Evolutionary conservation across 257 asterid species (phyloP), one percentile per base, ranked within the genome.

Genomic region (Nicotiana sylvestris): DNA sequence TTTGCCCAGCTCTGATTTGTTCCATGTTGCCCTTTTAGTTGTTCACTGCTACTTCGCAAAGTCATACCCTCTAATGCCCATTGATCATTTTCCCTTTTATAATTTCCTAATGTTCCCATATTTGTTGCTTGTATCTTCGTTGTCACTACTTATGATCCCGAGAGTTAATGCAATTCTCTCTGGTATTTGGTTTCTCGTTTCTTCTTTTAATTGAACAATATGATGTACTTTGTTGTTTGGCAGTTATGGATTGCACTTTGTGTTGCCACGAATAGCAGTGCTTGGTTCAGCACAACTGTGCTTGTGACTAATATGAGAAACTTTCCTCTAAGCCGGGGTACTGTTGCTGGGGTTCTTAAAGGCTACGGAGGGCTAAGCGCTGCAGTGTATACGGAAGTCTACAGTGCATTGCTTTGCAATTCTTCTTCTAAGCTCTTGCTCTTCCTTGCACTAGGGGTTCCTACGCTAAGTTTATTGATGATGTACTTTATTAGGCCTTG

Each of bases 301-400:
- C 92, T 93, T 10, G 97, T 92, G 53, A 93, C 96, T 35, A 93
- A 93, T 49, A 88, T 93, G 93, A 90, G 95, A 82, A 93, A 93
- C 90, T 93, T 93, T 86, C 96, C 96, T 46, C 84, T 86, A 15
- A 90, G 91, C 72, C 91, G 95, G 25, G 97, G 96, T 83, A 90
- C 89, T 0, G 92, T 93, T 81, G 89, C 97, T 77, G 96, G 96
- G 2, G 88, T 91, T 82, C 91, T 93, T 81, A 92, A 91, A 88
- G 97, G 97, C 77, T 92, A 93, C 66, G 87, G 84, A 16, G 97
- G 96, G 35, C 89, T 93, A 13, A 90, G 96, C 49, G 92, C 92
- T 55, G 97, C 97, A 51, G 95, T 93, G 6, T 93, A 84, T 53
- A 89, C 96, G 3, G 92, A 88, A 87, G 83, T 93, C 29, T 93